Base-by-base conservation (phyloP, 192 early-diverging fungal species). In the Thamnidium elegans region DNA sequence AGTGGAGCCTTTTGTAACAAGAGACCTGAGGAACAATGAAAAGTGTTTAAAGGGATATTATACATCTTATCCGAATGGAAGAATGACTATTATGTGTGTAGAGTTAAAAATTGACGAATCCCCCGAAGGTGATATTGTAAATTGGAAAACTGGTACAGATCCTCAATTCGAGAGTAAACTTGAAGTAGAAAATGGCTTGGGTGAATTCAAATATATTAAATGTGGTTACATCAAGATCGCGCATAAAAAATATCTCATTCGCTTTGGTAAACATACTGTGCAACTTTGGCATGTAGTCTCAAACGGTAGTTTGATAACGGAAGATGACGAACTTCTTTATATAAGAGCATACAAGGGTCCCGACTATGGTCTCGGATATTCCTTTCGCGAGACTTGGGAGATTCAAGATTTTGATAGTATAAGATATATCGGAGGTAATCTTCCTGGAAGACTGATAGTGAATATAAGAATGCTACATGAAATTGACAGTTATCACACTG, bases 261-360 rank as follows among this genome's bases (percentile, higher is more conserved):
- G 56, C 7, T 58, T 58, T 58, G 56, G 56, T 14, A 14, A 2
- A 1, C 39, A 43, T 42, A 58, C 56, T 10, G 56, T 58, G 1
- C 56, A 58, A 15, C 56, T 58, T 21, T 58, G 56, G 56, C 3
- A 36, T 4, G 3, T 4, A 36, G 14, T n/a, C 5, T 17, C 20
- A 6, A 43, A 42, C n/a, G n/a, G n/a, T 44, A 3, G 3, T 20
- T 10, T 8, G 14, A 20, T 11, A 7, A 43, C 34, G 36, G 5
- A 21, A 21, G 36, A 14, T 4, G 20, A 26, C 13, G 36, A 58
- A 17, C 20, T 58, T 13, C 11, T 58, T 0, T 58, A 43, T 13
- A 58, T 58, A 14, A 17, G 56, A 58, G 19, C 56, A 1, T 44
- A 26, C 19, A 58, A 58, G 7, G 19, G 31, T 14, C 34, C n/a